Conservation (phyloP, 2,329 filamentous ascomycete species). For the Amesomyces nigricolor region DNA sequence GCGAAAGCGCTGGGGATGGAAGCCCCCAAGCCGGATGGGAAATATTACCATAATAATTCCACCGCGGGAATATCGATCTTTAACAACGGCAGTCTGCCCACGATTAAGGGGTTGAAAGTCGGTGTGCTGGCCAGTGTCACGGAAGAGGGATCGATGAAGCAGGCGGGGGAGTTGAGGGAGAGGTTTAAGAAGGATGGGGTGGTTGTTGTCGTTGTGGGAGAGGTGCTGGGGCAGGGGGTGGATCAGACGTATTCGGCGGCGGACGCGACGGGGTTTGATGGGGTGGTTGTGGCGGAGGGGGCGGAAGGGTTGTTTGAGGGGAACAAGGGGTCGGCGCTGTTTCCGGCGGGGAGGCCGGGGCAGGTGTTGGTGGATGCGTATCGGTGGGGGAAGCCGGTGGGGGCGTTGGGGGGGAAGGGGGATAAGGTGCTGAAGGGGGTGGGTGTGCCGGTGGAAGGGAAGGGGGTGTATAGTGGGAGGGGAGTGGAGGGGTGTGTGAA, state of each 20-base stretch:
- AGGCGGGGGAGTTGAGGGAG: slow-evolving; percentile 46
- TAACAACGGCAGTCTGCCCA: slow-evolving; percentile 47
- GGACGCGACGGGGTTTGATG: slow-evolving; percentile 58
- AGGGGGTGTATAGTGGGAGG: slow-evolving; percentile 38
- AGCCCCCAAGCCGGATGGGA: slow-evolving; percentile 53
- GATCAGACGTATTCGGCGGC: slow-evolving; percentile 60
- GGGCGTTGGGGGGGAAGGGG: slow-evolving; percentile 44
- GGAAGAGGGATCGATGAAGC: slow-evolving; percentile 39
- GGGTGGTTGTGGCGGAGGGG: slow-evolving; percentile 54
- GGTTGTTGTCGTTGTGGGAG: slow-evolving; percentile 54
- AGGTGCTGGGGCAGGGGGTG: slow-evolving; percentile 49
- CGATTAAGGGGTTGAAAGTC: slow-evolving; percentile 57
- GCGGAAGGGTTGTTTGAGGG: slow-evolving; percentile 47
- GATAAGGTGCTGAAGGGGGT: slow-evolving; percentile 36
- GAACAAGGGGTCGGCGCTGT: slow-evolving; percentile 47
- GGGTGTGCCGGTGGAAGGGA: slow-evolving; percentile 37
- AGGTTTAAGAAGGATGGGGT: slow-evolving; percentile 48
- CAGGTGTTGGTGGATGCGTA: slow-evolving; percentile 60
- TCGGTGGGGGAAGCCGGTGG: slow-evolving; percentile 66
- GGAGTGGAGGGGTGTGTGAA: slow-evolving; percentile 37
- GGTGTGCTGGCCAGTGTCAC: slow-evolving; percentile 52
- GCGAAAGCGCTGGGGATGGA: slow-evolving; percentile 54
- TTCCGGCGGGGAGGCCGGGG: slow-evolving; percentile 56
- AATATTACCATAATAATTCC: slow-evolving; percentile 64
- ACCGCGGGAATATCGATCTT: slow-evolving; percentile 58